These are phyloP conservation scores for Hemileccinum rubropunctum DNA, from an alignment of 768 basidiomycete species.

Conservation along the genomic window DNA sequence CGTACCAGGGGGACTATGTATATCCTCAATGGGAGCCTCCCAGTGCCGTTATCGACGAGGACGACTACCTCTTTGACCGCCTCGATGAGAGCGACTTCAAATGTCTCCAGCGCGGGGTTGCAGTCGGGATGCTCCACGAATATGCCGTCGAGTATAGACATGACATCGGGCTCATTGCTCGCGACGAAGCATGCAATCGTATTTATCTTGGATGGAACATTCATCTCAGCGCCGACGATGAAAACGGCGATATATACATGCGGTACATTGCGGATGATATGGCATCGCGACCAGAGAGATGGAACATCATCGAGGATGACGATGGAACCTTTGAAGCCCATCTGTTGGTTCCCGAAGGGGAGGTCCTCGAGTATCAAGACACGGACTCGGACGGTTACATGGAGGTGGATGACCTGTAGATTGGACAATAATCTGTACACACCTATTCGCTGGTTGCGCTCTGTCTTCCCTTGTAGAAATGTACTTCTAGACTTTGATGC, in stretches of 20 bases:
- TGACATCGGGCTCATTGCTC: conserved; percentile 50
- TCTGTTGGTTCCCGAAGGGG: conserved; percentile 35
- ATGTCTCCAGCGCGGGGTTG: conserved; percentile 59
- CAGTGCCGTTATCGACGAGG: conserved; percentile 31
- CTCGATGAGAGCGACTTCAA: conserved; percentile 34
- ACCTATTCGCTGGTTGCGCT: neutral
- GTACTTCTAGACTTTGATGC: conserved; percentile 7
- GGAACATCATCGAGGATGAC: conserved; percentile 33
- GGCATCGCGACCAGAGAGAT: conserved; percentile 42
- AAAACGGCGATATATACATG: conserved; percentile 40
- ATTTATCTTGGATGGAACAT: conserved; percentile 74
- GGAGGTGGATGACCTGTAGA: conserved; percentile 24
- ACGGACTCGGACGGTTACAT: conserved; percentile 41
- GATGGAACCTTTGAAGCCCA: conserved; percentile 46
- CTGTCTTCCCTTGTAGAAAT: conserved; percentile 1
- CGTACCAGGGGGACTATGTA: conserved; percentile 41
- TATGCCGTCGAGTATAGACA: conserved; percentile 58
- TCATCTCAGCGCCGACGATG: conserved; percentile 41
- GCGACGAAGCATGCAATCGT: conserved; percentile 40
- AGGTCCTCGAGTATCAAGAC: conserved; percentile 32
- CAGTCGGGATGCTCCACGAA: conserved; percentile 52
- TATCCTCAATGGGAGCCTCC: conserved; percentile 62
- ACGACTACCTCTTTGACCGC: conserved; percentile 35
- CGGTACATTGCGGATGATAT: conserved; percentile 41
- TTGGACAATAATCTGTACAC: neutral